phyloP scores from a whole-genome alignment of 768 basidiomycete species.

The Russula compacta region DNA sequence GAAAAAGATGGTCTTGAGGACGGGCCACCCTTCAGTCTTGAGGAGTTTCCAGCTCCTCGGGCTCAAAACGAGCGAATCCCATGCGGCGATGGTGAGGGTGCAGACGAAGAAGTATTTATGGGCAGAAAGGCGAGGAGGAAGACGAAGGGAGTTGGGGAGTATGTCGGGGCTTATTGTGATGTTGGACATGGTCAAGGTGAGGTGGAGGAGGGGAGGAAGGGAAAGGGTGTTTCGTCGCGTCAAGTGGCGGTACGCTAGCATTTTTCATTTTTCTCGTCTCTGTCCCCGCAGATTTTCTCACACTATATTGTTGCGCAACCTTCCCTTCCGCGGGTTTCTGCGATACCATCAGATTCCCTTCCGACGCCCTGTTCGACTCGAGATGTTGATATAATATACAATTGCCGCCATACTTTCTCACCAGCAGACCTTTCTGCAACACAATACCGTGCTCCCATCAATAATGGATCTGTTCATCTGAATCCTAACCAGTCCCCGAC shows the following conservation, averaged over 20 bases:
- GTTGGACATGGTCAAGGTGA: slow-evolving; percentile 9
- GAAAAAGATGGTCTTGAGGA: slow-evolving; percentile 67
- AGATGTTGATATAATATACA: no score
- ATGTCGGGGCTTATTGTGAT: not conserved
- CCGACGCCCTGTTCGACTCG: no score
- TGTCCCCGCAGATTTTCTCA: not conserved
- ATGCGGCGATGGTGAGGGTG: slow-evolving; percentile 81
- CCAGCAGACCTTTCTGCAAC: no score
- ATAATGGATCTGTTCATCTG: no score
- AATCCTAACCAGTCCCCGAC: no score
- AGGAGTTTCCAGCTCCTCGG: slow-evolving; percentile 70
- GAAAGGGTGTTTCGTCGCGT: not conserved
- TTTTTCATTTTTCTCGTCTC: not conserved
- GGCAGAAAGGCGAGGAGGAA: slow-evolving; percentile 69
- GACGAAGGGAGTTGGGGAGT: slow-evolving; percentile 60
- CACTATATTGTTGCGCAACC: not conserved
- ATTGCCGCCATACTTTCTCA: no score
- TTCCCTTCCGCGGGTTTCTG: no score
- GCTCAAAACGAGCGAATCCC: slow-evolving; percentile 81
- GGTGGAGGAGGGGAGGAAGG: not conserved
- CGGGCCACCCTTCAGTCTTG: slow-evolving; percentile 57
- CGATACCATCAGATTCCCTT: no score
- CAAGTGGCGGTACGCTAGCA: not conserved
- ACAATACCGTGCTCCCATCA: no score
- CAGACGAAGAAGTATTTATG: slow-evolving; percentile 90